Percentiles rank a stretch among this genome's conserved stretches.
Conservation (phyloP, 331 rosid genomes). For the Quercus phellos region DNA sequence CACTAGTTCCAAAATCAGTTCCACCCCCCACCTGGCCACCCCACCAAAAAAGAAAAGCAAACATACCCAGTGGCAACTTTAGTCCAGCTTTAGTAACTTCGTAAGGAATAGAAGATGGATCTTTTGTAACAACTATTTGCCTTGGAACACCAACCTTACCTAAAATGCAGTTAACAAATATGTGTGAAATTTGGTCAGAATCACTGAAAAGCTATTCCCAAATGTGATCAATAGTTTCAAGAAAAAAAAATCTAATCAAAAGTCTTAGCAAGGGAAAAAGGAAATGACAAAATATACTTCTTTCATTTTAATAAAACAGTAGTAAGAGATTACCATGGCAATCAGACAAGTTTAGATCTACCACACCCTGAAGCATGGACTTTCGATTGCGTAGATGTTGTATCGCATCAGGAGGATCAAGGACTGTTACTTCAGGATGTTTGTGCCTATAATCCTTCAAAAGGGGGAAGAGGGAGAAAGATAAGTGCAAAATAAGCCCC, state of each 20-base stretch:
- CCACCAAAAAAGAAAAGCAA: neutral
- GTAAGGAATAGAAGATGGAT: constrained; percentile 48
- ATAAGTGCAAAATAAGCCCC: constrained; percentile 6
- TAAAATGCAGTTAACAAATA: constrained; percentile 21
- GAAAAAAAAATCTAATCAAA: neutral
- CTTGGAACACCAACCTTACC: constrained; percentile 69
- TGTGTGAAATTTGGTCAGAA: neutral
- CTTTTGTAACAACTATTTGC: constrained; percentile 54
- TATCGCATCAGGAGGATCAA: constrained; percentile 70
- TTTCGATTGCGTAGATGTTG: constrained; percentile 66
- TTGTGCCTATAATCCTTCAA: constrained; percentile 60
- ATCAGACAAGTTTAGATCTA: constrained; percentile 57
- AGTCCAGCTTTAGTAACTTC: constrained; percentile 67
- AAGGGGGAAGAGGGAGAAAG: neutral
- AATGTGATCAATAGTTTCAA: constrained; percentile 6
- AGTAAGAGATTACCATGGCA: constrained; percentile 45
- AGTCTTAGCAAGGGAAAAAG: neutral
- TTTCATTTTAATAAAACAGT: neutral
- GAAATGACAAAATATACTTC: neutral
- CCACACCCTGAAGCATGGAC: constrained; percentile 75
- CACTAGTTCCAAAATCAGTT: too few relatives aligned
- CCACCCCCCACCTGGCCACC: neutral
- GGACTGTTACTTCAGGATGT: constrained; percentile 58
- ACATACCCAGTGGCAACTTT: constrained; percentile 63
- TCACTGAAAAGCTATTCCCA: neutral